Evolutionary conservation across 345 rosid genomes (phyloP).

Genomic region (Gossypium turneri): DNA sequence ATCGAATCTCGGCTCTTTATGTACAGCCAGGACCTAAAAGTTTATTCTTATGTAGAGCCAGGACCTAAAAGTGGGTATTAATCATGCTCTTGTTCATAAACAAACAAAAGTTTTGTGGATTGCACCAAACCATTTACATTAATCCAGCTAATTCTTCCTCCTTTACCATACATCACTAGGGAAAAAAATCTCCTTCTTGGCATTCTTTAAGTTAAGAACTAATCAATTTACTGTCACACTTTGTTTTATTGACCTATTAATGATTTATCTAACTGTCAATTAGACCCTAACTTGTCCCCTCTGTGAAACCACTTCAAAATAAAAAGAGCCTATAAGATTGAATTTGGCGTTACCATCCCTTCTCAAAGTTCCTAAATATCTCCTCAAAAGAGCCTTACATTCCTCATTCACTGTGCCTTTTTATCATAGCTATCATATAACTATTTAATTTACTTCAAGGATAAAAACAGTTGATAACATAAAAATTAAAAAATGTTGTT

Average conservation of each 20-base stretch:
- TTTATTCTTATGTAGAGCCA: constrained; percentile 20
- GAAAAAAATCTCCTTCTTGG: background rate
- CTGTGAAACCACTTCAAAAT: too few relatives aligned
- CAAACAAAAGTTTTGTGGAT: constrained; percentile 19
- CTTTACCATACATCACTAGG: background rate
- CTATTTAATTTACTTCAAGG: constrained; percentile 4
- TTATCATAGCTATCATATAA: background rate
- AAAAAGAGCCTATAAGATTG: too few relatives aligned
- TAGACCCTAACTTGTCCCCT: background rate
- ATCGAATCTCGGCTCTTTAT: constrained; percentile 29
- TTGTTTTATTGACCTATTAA: constrained; percentile 18
- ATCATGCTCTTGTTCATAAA: constrained; percentile 17
- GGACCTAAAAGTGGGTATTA: constrained; percentile 15
- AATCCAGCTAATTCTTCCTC: background rate
- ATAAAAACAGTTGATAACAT: constrained; percentile 14
- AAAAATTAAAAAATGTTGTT: background rate
- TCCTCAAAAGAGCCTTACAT: constrained; percentile 11
- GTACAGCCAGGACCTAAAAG: constrained; percentile 25
- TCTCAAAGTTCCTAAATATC: background rate
- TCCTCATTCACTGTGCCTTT: background rate
- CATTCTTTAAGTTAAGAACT: constrained; percentile 11
- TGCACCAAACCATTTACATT: constrained; percentile 15
- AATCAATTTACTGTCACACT: constrained; percentile 13
- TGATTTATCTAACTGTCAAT: constrained; percentile 24
- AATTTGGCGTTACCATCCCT: too few relatives aligned